Conservation (phyloP, 177 flowering plant genomes). For the Tripterygium wilfordii region DNA sequence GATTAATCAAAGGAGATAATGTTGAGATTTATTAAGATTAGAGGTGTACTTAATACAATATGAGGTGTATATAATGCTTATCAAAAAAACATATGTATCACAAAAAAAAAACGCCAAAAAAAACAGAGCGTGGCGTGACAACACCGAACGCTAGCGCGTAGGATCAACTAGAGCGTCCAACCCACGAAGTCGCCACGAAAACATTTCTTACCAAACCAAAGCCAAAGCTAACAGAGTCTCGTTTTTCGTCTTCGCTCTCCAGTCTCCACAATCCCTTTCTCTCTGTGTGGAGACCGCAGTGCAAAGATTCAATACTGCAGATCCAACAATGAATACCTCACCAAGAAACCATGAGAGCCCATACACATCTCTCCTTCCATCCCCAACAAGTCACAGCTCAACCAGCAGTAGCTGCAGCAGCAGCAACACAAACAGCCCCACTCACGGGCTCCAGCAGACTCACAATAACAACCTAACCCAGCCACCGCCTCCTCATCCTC, state of each 20-base stretch:
- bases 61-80: no score
- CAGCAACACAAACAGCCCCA: slow-evolving; percentile 25
- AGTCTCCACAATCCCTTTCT: not conserved
- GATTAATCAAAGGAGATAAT: no score
- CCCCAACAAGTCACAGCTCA: slow-evolving; percentile 14
- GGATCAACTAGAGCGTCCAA: no score
- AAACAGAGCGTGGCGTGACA: no score
- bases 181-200: slow-evolving; percentile 20
- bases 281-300: no score
- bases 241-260: slow-evolving; percentile 1
- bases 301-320: no score
- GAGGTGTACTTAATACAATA: no score
- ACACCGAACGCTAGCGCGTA: no score
- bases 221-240: slow-evolving; percentile 6
- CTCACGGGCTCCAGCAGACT: not conserved
- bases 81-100: no score
- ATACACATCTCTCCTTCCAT: slow-evolving; percentile 13
- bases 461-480: slow-evolving; percentile 8
- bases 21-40: no score
- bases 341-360: slow-evolving; percentile 11
- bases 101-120: no score
- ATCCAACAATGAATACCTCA: slow-evolving; percentile 24
- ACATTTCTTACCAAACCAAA: slow-evolving; percentile 22
- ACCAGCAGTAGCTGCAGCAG: slow-evolving; percentile 17
- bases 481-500: slow-evolving; percentile 8